These are phyloP conservation scores for Xylaria sp. DNA, from an alignment of 2,329 filamentous ascomycete species.

Conservation along the genomic window DNA sequence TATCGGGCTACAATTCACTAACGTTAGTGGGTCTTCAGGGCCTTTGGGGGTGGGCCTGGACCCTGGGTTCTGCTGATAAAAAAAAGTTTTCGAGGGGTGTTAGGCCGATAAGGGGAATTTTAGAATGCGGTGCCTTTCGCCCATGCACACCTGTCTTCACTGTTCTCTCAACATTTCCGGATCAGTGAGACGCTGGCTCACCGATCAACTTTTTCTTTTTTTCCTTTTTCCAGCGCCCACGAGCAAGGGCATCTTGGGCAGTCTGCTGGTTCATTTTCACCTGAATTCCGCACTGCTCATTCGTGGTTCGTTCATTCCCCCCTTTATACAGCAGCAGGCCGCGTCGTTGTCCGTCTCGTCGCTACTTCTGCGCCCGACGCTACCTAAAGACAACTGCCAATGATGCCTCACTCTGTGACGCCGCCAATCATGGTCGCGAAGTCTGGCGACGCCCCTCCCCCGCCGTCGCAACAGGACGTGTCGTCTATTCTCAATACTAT, in stretches of 20 bases:
- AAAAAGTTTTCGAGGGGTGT: conserved; percentile 20
- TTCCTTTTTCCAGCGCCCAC: conserved; percentile 15
- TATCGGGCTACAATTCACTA: neutral
- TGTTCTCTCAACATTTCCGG: conserved; percentile 6
- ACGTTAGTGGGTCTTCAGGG: neutral
- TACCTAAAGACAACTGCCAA: conserved; percentile 10
- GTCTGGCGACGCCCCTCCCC: conserved; percentile 48
- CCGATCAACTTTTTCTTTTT: conserved; percentile 11
- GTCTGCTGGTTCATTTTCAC: conserved; percentile 13
- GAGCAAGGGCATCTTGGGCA: conserved; percentile 21
- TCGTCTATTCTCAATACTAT: conserved; percentile 65
- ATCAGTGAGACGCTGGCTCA: conserved; percentile 20
- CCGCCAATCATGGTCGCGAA: conserved; percentile 53
- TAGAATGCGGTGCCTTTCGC: conserved; percentile 14
- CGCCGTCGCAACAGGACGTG: conserved; percentile 69
- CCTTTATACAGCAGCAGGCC: neutral
- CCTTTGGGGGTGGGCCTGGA: no score
- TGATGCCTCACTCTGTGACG: conserved; percentile 54
- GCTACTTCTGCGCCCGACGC: conserved; percentile 3
- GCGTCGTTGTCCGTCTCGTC: neutral
- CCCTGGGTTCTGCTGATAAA: neutral
- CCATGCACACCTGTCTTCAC: conserved; percentile 17
- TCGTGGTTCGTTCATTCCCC: neutral
- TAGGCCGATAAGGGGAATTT: conserved; percentile 22
- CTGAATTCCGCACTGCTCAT: conserved; percentile 5